A percentile compares a stretch with the other conserved stretches of the same genome.
Evolutionary conservation across 129 eudicot genomes (phyloP).

Genomic region (Calendula officinalis): DNA sequence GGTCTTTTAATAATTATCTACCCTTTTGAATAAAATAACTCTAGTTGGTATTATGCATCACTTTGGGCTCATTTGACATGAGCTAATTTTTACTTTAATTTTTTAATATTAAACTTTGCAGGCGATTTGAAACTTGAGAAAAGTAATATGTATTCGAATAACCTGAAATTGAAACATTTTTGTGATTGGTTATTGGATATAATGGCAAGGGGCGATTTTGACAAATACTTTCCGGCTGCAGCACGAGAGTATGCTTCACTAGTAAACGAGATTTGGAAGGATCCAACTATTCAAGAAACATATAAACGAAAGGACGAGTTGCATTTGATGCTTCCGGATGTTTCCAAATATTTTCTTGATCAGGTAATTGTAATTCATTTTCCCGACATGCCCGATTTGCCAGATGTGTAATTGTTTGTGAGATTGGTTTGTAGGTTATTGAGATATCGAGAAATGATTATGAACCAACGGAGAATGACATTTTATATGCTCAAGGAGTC

Average conservation of each 20-base stretch:
- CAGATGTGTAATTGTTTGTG: neutral
- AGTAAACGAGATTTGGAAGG: slow-evolving; percentile 54
- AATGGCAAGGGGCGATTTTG: slow-evolving; percentile 48
- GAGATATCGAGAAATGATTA: slow-evolving; percentile 50
- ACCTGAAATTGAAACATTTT: slow-evolving; percentile 53
- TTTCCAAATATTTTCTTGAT: slow-evolving; percentile 47
- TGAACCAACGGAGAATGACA: slow-evolving; percentile 44
- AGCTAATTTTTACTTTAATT: too few species aligned
- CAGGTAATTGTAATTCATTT: slow-evolving; percentile 28
- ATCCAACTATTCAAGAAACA: slow-evolving; percentile 60
- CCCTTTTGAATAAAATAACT: too few species aligned
- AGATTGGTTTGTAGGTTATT: slow-evolving; percentile 26
- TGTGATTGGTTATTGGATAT: slow-evolving; percentile 59
- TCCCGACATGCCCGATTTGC: neutral
- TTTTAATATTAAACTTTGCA: slow-evolving; percentile 13
- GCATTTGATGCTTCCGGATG: slow-evolving; percentile 47
- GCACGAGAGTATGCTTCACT: slow-evolving; percentile 53
- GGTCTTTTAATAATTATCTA: too few species aligned
- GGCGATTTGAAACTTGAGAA: slow-evolving; percentile 28
- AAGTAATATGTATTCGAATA: slow-evolving; percentile 45
- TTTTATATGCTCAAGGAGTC: slow-evolving; percentile 44
- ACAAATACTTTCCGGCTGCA: slow-evolving; percentile 50
- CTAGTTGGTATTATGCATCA: too few species aligned
- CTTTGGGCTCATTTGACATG: too few species aligned
- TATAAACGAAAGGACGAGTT: slow-evolving; percentile 44